Evolutionary conservation across 768 basidiomycete species (phyloP), one percentile per base, ranked within the genome.

Genomic region (Kwoniella newhampshirensis): DNA sequence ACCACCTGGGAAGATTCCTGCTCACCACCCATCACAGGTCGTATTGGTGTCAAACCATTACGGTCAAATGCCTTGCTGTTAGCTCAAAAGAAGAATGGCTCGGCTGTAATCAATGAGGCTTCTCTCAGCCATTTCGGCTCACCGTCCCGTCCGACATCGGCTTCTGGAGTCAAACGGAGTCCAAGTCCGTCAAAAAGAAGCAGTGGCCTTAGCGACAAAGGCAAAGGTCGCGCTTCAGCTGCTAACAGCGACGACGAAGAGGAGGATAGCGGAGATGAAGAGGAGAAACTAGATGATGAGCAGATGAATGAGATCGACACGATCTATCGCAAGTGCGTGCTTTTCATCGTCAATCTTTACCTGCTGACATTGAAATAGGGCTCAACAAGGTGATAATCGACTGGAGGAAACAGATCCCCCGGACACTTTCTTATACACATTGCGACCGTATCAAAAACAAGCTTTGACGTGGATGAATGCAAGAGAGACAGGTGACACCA

Each of bases 381-480:
- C 93, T 1, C 91, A 92, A 72, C 82, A 81, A 66, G 82, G 90
- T 58, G 93, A 96, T 51, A 82, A 78, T 23, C 78, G 78, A 13
- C 82, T 98, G 80, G 82, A 80, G 18, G 87, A 86, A 74, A 91
- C 89, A 85, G 86, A 92, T 28, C 89, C 92, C 5, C 79, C 85
- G 0, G 79, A 83, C 1, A 83, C 87, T 0, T 97, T 97, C 73
- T 81, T 82, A 1, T 77, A 93, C 32, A 85, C 80, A 2, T 77
- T 94, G 25, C 83, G 90, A 43, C 85, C 85, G 35, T 97, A 98
- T 77, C 94, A 97, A 71, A 94, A 91, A 70, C 94, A 98, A 76
- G 94, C 92, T 0, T 78, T 97, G 43, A 79, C 79, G 35, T 98
- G 93, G 93, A 92, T 96, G 92, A 79, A 85, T 63, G 87, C 88